These are phyloP conservation scores for Mortierella sp. DNA, from an alignment of 371 early-diverging fungal species.

Conservation along the genomic window DNA sequence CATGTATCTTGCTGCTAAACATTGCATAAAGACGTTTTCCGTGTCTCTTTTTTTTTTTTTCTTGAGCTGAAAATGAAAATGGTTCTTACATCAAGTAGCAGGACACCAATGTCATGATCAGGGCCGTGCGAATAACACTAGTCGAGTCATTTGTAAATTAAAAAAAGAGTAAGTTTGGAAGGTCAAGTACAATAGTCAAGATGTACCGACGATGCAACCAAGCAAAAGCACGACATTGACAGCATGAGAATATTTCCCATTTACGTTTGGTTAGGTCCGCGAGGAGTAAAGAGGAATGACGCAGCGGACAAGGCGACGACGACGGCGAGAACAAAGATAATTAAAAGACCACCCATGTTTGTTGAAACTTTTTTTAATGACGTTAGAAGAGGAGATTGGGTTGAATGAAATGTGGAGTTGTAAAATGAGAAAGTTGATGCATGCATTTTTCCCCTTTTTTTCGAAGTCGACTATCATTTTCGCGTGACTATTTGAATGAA, in stretches of 20 bases:
- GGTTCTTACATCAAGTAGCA: conserved; percentile 71
- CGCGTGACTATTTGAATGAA: no score
- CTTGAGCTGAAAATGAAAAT: not conserved
- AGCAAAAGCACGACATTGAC: no score
- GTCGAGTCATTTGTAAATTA: not conserved
- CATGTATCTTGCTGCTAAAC: not conserved
- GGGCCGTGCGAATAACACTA: conserved; percentile 75
- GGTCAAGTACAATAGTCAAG: not conserved
- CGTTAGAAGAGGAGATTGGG: not conserved
- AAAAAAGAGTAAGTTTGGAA: not conserved
- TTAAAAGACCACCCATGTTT: conserved; percentile 68
- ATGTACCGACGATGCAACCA: no score
- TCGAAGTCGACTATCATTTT: not conserved
- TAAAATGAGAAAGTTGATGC: conserved; percentile 9
- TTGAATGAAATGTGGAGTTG: not conserved
- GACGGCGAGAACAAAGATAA: conserved; percentile 67
- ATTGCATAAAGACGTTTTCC: not conserved
- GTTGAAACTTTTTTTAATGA: not conserved
- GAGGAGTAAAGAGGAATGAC: conserved; percentile 67
- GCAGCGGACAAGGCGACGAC: conserved; percentile 58
- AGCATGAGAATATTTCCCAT: no score
- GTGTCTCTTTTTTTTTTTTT: not conserved
- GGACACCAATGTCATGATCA: conserved; percentile 76
- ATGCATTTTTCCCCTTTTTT: not conserved
- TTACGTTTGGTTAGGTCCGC: conserved; percentile 74